Evolutionary conservation across 495 filamentous ascomycete genomes (phyloP).

Genomic region (Friedmanniomyces endolithicus): DNA sequence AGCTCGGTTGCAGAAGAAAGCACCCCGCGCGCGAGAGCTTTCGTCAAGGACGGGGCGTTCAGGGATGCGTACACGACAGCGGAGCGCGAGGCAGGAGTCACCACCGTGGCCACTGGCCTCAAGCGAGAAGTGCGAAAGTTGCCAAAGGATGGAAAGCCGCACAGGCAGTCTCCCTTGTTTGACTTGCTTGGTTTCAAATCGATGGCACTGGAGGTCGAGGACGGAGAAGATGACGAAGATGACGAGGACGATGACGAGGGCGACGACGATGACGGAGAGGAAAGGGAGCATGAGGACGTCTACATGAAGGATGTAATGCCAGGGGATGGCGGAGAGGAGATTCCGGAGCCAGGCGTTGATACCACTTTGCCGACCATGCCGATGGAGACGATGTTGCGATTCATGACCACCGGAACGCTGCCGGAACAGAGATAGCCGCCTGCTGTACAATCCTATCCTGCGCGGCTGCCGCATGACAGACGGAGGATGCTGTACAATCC

Average conservation of each 20-base stretch:
- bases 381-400: slow-evolving; percentile 9
- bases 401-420: slow-evolving; percentile 13
- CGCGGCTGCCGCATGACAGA: background rate
- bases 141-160: background rate
- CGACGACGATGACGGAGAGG: slow-evolving; percentile 5
- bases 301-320: background rate
- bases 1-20: slow-evolving; percentile 31
- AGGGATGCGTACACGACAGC: slow-evolving; percentile 51
- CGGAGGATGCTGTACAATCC: background rate
- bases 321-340: background rate
- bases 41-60: slow-evolving; percentile 27
- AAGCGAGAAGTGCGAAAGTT: slow-evolving; percentile 22
- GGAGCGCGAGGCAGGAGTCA: slow-evolving; percentile 52
- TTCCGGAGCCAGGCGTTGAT: slow-evolving; percentile 3
- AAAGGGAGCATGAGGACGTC: slow-evolving; percentile 10
- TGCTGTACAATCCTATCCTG: too few relatives aligned
- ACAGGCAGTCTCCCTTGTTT: background rate
- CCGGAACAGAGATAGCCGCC: background rate
- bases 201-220: slow-evolving; percentile 10
- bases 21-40: slow-evolving; percentile 26
- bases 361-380: slow-evolving; percentile 1
- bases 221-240: slow-evolving; percentile 17
- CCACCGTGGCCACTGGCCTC: slow-evolving; percentile 60
- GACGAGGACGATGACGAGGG: slow-evolving; percentile 2
- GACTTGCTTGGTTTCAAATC: background rate